Conservation (phyloP, 192 early-diverging fungal species). For the Podila clonocystis region DNA sequence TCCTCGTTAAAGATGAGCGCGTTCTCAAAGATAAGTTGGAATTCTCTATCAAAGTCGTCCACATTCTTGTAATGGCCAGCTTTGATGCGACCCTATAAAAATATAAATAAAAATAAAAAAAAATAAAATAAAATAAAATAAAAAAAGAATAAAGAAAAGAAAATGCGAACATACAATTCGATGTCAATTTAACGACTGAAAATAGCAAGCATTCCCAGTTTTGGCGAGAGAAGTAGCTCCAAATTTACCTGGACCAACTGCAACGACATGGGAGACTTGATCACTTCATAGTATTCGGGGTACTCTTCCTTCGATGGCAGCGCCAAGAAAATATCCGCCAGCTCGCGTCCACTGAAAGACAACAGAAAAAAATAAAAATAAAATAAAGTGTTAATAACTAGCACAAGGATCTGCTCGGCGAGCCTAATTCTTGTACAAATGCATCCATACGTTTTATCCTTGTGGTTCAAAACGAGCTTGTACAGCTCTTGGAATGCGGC, state of each 20-base stretch:
- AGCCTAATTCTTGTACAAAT: too few relatives aligned
- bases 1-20: conserved; percentile 90
- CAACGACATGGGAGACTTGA: conserved; percentile 83
- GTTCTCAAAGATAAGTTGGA: conserved; percentile 87
- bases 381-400: neutral
- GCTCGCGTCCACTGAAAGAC: conserved; percentile 62
- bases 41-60: conserved; percentile 80
- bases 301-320: conserved; percentile 81
- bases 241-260: conserved; percentile 66
- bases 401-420: neutral
- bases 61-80: conserved; percentile 72
- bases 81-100: conserved; percentile 64
- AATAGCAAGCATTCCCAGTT: neutral
- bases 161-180: neutral
- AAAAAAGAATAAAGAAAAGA: conserved; percentile 16
- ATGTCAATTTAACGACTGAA: too few relatives aligned
- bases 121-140: conserved; percentile 13
- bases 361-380: neutral
- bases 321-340: conserved; percentile 82
- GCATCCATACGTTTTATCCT: conserved; percentile 56
- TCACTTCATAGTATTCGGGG: conserved; percentile 92
- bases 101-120: conserved; percentile 12
- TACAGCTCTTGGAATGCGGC: conserved; percentile 53
- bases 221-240: neutral
- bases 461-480: conserved; percentile 52